Percentiles rank a stretch among this genome's conserved stretches.
phyloP scores from a whole-genome alignment of 2,329 filamentous ascomycete genomes.

The Emericellopsis atlantica region DNA sequence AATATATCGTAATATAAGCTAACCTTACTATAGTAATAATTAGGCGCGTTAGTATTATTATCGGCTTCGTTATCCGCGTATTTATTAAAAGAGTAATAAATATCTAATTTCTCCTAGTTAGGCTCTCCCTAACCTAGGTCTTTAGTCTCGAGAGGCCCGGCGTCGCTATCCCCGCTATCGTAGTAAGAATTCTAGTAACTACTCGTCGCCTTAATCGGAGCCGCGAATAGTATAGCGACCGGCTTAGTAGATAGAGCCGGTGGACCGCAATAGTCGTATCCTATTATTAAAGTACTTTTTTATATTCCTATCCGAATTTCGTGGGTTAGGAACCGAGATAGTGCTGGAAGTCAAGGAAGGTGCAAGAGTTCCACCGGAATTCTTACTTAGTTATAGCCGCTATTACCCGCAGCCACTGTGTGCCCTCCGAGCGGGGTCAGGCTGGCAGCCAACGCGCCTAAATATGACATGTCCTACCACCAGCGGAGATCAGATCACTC shows the following conservation, averaged over 20 bases:
- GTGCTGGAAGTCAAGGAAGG: no score
- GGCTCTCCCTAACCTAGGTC: neutral
- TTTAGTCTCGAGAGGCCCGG: neutral
- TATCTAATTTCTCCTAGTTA: conserved; percentile 1
- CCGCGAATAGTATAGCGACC: neutral
- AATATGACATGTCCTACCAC: no score
- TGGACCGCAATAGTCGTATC: conserved; percentile 5
- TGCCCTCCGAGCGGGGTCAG: no score
- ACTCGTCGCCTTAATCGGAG: neutral
- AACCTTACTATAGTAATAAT: conserved; percentile 27
- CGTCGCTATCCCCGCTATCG: neutral
- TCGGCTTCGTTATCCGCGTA: no score
- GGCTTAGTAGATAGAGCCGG: conserved; percentile 2
- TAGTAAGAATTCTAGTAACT: neutral
- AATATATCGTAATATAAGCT: conserved; percentile 27
- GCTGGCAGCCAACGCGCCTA: no score
- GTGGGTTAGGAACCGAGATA: no score
- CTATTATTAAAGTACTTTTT: conserved; percentile 1
- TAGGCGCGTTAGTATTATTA: conserved; percentile 1
- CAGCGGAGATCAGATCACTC: no score
- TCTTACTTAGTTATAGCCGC: no score
- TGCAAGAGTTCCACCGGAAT: no score
- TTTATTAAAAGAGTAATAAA: no score
- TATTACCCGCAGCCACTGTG: no score
- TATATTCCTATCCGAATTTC: conserved; percentile 1